These are phyloP conservation scores for Wickerhamomyces sp. DNA, from an alignment of 1,139 yeast species.

Conservation along the genomic window DNA sequence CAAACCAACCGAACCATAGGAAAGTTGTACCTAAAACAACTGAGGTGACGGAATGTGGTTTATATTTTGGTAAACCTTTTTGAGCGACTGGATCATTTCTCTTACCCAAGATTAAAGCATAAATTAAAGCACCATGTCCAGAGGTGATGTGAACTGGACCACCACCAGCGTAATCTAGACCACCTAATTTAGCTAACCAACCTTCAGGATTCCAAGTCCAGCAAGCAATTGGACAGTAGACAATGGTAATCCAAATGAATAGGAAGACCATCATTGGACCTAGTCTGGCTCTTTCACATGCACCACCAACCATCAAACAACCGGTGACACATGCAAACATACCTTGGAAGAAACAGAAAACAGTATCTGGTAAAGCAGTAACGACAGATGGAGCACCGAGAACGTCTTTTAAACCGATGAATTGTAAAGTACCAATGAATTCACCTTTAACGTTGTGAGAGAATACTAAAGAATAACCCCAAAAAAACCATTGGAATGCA, in stretches of 20 bases:
- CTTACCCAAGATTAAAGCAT: conserved; percentile 86
- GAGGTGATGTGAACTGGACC: conserved; percentile 96
- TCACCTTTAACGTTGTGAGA: conserved; percentile 61
- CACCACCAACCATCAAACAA: conserved; percentile 93
- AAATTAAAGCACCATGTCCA: conserved; percentile 92
- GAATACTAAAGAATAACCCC: conserved; percentile 92
- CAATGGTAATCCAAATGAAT: conserved; percentile 93
- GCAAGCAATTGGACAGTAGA: conserved; percentile 90
- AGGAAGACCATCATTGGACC: conserved; percentile 95
- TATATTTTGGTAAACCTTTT: conserved; percentile 75
- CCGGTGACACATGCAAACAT: conserved; percentile 95
- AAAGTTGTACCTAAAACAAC: conserved; percentile 92
- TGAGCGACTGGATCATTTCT: conserved; percentile 78
- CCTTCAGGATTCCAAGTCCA: conserved; percentile 97
- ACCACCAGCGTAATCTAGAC: conserved; percentile 96
- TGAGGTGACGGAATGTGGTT: conserved; percentile 86
- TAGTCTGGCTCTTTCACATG: conserved; percentile 94
- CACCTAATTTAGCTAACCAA: conserved; percentile 80
- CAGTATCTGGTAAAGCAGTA: conserved; percentile 71
- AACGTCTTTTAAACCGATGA: conserved; percentile 75
- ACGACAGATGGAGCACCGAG: conserved; percentile 78
- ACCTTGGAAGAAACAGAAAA: conserved; percentile 88
- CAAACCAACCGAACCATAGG: conserved; percentile 98
- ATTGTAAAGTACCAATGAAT: conserved; percentile 75
- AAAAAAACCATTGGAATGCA: conserved; percentile 92